Conservation (phyloP, 768 basidiomycete species). For the Lactarius pseudohatsudake region DNA sequence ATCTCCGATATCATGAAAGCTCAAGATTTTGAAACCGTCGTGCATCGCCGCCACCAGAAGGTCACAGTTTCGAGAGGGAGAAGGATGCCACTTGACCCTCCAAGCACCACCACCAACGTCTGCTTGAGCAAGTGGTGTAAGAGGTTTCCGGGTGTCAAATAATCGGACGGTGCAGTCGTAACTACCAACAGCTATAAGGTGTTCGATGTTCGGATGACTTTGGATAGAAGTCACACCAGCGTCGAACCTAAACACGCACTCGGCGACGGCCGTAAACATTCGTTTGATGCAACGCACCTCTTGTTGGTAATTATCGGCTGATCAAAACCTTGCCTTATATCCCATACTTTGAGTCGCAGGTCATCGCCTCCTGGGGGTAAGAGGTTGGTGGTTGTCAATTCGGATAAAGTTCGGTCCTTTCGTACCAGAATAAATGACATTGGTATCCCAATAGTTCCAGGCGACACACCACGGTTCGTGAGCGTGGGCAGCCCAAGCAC, state of each 20-base stretch:
- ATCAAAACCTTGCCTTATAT: constrained; percentile 62
- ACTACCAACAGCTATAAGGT: constrained; percentile 89
- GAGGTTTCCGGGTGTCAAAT: constrained; percentile 76
- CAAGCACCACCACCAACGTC: constrained; percentile 91
- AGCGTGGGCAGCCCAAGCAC: constrained; percentile 86
- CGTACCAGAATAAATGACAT: constrained; percentile 81
- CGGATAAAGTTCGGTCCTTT: constrained; percentile 1
- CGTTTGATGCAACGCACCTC: constrained; percentile 42
- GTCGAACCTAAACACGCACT: constrained; percentile 61
- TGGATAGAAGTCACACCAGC: constrained; percentile 93
- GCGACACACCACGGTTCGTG: constrained; percentile 93
- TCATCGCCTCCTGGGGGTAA: constrained; percentile 84
- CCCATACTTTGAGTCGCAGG: constrained; percentile 87
- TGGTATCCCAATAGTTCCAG: constrained; percentile 85
- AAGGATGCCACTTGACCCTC: constrained; percentile 96
- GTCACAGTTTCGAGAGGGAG: constrained; percentile 58
- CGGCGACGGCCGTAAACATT: not conserved
- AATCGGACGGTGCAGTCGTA: constrained; percentile 81
- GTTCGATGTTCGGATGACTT: constrained; percentile 73
- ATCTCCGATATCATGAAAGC: constrained; percentile 38
- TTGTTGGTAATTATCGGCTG: constrained; percentile 71
- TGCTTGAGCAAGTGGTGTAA: constrained; percentile 53
- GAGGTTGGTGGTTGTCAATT: not conserved
- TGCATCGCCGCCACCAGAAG: constrained; percentile 97
- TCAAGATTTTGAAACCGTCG: constrained; percentile 87